These are phyloP conservation scores for Beauveria medogensis DNA, from an alignment of 2,329 filamentous ascomycete genomes.

Conservation along the genomic window DNA sequence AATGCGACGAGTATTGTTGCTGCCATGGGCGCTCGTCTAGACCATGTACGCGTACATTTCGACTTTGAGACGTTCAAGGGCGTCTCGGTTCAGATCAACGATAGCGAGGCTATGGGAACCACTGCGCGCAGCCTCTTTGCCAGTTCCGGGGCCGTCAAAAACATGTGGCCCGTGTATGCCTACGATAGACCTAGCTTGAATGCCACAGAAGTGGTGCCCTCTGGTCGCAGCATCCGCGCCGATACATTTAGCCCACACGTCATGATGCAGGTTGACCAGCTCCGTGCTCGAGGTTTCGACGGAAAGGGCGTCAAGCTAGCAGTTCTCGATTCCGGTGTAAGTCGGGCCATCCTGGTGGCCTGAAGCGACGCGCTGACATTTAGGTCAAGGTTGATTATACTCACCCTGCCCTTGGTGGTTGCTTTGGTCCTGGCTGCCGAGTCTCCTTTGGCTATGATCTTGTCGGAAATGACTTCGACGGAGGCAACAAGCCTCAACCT, in stretches of 20 bases:
- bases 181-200: background rate
- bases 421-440: conserved; percentile 41
- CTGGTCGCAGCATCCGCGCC: background rate
- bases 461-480: conserved; percentile 29
- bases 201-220: background rate
- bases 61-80: conserved; percentile 5
- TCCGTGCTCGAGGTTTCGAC: conserved; percentile 35
- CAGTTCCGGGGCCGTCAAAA: background rate
- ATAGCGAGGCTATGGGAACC: background rate
- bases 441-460: conserved; percentile 41
- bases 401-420: conserved; percentile 43
- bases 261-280: conserved; percentile 29
- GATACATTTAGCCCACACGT: conserved; percentile 19
- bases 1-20: background rate
- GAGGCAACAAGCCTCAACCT: conserved; percentile 22
- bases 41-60: background rate
- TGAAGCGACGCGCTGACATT: too few species aligned
- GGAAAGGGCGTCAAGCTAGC: conserved; percentile 37
- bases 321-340: conserved; percentile 21
- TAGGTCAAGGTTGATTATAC: conserved; percentile 34
- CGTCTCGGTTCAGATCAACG: background rate
- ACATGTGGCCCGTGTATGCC: conserved; percentile 5
- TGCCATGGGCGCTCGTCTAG: background rate
- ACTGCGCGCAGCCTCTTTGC: background rate
- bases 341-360: background rate